A percentile compares a stretch with the other conserved stretches of the same genome.
phyloP scores from a whole-genome alignment of 2,329 filamentous ascomycete genomes.

The Trichoderma endophyticum region DNA sequence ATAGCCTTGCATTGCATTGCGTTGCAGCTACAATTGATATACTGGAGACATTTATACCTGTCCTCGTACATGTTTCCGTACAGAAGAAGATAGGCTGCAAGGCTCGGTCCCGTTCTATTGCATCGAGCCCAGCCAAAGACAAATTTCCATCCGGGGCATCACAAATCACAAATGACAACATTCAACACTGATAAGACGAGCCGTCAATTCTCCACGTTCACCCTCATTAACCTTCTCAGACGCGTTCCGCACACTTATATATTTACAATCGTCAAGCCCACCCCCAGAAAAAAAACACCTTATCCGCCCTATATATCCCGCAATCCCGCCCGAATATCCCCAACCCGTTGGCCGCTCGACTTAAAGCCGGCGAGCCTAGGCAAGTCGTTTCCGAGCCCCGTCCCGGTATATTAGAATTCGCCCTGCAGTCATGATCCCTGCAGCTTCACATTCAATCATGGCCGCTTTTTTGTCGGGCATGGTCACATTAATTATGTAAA shows the following conservation, averaged over 20 bases:
- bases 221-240: slow-evolving; percentile 7
- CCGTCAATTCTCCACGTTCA: neutral
- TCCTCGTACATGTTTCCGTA: neutral
- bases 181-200: neutral
- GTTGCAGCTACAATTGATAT: neutral
- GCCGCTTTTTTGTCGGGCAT: neutral
- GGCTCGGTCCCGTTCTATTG: neutral
- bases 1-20: neutral
- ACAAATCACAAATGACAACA: slow-evolving; percentile 3
- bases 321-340: neutral
- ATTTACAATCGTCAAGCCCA: neutral
- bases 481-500: slow-evolving; percentile 16
- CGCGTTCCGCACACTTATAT: neutral
- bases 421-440: neutral
- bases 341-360: neutral
- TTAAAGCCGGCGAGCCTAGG: neutral
- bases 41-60: neutral
- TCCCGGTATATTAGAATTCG: neutral
- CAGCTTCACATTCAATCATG: neutral
- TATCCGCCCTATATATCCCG: slow-evolving; percentile 1
- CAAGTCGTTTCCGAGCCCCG: neutral
- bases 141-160: neutral
- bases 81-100: neutral
- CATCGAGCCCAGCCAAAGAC: no score
- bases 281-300: neutral